These are phyloP conservation scores for Aquilaria malaccensis DNA, from an alignment of 345 rosid species.

Conservation along the genomic window DNA sequence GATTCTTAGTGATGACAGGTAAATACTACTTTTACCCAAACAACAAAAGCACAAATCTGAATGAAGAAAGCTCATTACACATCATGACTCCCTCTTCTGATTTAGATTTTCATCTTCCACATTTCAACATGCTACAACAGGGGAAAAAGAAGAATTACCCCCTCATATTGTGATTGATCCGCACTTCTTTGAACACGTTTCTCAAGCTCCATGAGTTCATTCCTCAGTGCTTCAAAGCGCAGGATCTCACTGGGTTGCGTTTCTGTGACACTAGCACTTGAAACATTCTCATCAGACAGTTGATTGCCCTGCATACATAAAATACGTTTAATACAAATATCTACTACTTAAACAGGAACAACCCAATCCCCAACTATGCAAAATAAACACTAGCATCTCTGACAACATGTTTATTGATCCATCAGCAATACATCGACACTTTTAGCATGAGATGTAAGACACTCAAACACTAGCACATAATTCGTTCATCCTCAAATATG, in stretches of 20 bases:
- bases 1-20: too few species aligned
- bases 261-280: slow-evolving; percentile 26
- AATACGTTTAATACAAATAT: slow-evolving; percentile 5
- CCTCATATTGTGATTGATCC: slow-evolving; percentile 53
- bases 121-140: not conserved
- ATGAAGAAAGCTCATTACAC: not conserved
- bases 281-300: slow-evolving; percentile 21
- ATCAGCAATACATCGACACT: not conserved
- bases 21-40: too few species aligned
- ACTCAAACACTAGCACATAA: too few species aligned
- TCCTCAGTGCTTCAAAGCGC: slow-evolving; percentile 76
- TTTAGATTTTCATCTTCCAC: not conserved
- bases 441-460: too few species aligned
- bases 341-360: slow-evolving; percentile 6
- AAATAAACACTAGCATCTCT: not conserved
- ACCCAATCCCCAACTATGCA: slow-evolving; percentile 2
- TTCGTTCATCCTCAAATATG: too few species aligned
- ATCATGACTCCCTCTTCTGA: not conserved
- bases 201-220: slow-evolving; percentile 90
- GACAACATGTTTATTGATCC: not conserved
- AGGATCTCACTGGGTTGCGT: slow-evolving; percentile 59
- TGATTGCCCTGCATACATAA: slow-evolving; percentile 50
- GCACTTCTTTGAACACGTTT: slow-evolving; percentile 77
- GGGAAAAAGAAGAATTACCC: slow-evolving; percentile 34
- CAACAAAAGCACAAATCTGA: not conserved